Evolutionary conservation across 2,329 filamentous ascomycete species (phyloP), one percentile per base, ranked within the genome.

Genomic region (Clarireedia hainanense): DNA sequence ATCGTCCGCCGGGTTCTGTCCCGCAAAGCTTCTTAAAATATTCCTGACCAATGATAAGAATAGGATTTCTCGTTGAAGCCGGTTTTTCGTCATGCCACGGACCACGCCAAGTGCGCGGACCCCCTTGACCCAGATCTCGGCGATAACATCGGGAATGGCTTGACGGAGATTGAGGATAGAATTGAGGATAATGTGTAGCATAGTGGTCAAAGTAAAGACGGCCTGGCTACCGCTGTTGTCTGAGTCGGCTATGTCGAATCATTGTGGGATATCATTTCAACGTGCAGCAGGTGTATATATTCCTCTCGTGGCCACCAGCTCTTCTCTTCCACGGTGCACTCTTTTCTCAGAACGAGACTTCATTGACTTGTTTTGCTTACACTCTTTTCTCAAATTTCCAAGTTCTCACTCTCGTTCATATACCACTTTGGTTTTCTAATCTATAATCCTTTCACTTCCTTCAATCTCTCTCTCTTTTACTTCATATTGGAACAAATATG

Each of bases 401-500:
- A 42, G 5, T 42, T n/a, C 39, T n/a, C 39, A n/a, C 17, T 46
- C 14, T 37, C 14, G 6, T 17, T 27, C 6, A 14, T 20, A 20
- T 20, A 20, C 15, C 23, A 17, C 49, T 26, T 30, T 34, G 30
- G 30, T 14, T 14, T 24, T 27, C 27, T 6, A 14, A 34, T 4
- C 27, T 36, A 27, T 17, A 46, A 26, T 37, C 9, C 10, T 26
- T 37, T 6, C 10, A 34, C 14, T 36, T 34, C 34, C 6, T 12
- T 23, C 12, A 12, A 20, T 17, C 14, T 4, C 23, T 34, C 50
- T 34, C 9, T 34, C 10, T 50, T 27, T 6, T 50, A 43, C 50
- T 55, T 20, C 12, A n/a, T 53, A 40, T 51, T 36, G 48, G 36
- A 15, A 14, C 39, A 9, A 52, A 52, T 3, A 56, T 61, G 52